Evolutionary conservation across 164 flowering plant genomes (phyloP).

Genomic region (Cinnamomum chago): DNA sequence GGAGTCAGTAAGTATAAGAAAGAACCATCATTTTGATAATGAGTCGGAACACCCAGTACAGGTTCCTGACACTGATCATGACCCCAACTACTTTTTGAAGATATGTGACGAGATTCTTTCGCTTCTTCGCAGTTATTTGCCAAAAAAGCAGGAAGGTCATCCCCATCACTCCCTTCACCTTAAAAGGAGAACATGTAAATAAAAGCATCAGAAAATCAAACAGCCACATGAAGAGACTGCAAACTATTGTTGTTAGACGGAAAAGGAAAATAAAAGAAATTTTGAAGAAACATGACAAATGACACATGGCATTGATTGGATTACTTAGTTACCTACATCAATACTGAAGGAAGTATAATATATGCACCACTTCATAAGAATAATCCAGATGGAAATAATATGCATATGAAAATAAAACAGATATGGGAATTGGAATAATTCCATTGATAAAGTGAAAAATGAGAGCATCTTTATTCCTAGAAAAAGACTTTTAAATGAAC

Average conservation of each 20-base stretch:
- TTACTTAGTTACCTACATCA: not conserved
- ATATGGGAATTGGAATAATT: too few species aligned
- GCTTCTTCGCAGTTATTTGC: slow-evolving; percentile 17
- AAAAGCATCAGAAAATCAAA: not conserved
- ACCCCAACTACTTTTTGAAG: slow-evolving; percentile 9
- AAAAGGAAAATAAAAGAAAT: not conserved
- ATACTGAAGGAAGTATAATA: too few species aligned
- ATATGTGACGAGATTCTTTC: slow-evolving; percentile 13
- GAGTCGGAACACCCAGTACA: slow-evolving; percentile 51
- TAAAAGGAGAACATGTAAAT: slow-evolving; percentile 9
- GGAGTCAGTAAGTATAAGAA: slow-evolving; percentile 65
- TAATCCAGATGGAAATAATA: too few species aligned
- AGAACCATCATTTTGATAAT: slow-evolving; percentile 76
- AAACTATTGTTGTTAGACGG: not conserved
- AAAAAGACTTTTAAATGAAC: too few species aligned
- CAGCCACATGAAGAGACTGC: not conserved
- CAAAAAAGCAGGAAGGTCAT: slow-evolving; percentile 43
- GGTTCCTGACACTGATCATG: slow-evolving; percentile 24
- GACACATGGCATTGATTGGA: not conserved
- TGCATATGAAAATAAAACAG: too few species aligned
- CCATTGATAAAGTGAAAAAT: too few species aligned
- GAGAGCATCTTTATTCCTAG: too few species aligned
- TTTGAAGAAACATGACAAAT: not conserved
- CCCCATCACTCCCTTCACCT: slow-evolving; percentile 24
- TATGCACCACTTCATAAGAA: too few species aligned